Percentiles rank a stretch among this genome's conserved stretches.
These are phyloP conservation scores for Agaricus sinodeliciosus DNA, from an alignment of 768 basidiomycete species.

Conservation along the genomic window DNA sequence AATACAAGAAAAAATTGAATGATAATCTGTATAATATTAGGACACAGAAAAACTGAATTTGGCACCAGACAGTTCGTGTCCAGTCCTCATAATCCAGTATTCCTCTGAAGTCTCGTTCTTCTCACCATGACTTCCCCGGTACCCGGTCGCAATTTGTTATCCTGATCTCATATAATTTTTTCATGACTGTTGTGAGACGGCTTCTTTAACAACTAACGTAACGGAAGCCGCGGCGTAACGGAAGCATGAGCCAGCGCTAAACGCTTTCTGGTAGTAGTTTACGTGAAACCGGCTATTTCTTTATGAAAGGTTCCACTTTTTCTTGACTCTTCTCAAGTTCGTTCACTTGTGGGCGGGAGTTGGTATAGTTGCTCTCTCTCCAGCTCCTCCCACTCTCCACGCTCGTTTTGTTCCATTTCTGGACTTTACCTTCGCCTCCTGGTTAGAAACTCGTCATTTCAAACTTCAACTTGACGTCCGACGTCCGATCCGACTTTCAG, in stretches of 20 bases:
- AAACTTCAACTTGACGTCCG: neutral
- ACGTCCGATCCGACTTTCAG: neutral
- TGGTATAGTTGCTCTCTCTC: neutral
- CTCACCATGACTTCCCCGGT: too few relatives aligned
- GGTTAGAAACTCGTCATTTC: too few relatives aligned
- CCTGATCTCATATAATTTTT: too few relatives aligned
- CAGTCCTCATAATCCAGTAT: too few relatives aligned
- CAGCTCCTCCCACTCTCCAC: neutral
- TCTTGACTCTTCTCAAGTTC: neutral
- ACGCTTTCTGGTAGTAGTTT: neutral
- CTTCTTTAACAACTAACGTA: too few relatives aligned
- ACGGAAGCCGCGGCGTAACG: neutral
- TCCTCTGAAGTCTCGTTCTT: too few relatives aligned
- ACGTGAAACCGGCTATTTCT: neutral
- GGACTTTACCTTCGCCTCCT: neutral
- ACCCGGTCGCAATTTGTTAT: too few relatives aligned
- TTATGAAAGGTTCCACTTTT: neutral
- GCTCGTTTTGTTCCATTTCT: neutral
- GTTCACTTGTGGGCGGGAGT: neutral
- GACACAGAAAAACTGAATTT: too few relatives aligned
- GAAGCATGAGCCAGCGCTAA: neutral
- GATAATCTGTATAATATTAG: too few relatives aligned
- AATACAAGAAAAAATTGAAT: too few relatives aligned
- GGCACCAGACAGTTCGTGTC: too few relatives aligned
- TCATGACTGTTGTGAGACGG: too few relatives aligned